A percentile compares a stretch with the other conserved stretches of the same genome.
phyloP scores from a whole-genome alignment of 805 yeast species.

The Ogataea trehalophila region DNA sequence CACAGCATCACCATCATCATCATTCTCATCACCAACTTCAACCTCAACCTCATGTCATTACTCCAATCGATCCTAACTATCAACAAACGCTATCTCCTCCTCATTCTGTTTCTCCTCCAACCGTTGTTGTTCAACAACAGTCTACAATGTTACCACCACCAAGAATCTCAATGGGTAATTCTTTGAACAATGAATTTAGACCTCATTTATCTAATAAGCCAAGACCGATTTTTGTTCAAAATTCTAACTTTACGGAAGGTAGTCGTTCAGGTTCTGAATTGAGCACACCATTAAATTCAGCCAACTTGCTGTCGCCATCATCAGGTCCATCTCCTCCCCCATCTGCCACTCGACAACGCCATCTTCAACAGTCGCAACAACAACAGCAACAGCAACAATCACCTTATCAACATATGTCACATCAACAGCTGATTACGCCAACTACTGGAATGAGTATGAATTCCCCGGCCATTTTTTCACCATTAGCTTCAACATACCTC shows the following conservation, averaged over 20 bases:
- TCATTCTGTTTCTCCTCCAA: slow-evolving; percentile 8
- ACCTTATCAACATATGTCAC: slow-evolving; percentile 3
- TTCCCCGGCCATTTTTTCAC: slow-evolving; percentile 10
- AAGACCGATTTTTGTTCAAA: slow-evolving; percentile 25
- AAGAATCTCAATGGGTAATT: slow-evolving; percentile 15
- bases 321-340: slow-evolving; percentile 4
- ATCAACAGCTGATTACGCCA: slow-evolving; percentile 16
- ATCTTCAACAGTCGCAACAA: slow-evolving; percentile 1
- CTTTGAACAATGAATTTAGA: slow-evolving; percentile 22
- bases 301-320: slow-evolving; percentile 1
- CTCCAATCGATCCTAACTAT: slow-evolving; percentile 2
- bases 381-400: no score
- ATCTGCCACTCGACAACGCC: background rate
- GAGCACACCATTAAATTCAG: slow-evolving; percentile 9
- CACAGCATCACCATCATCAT: slow-evolving; percentile 1
- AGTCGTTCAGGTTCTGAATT: slow-evolving; percentile 1
- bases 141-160: slow-evolving; percentile 30
- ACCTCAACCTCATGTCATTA: slow-evolving; percentile 4
- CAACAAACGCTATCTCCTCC: slow-evolving; percentile 12
- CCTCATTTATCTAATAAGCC: slow-evolving; percentile 28
- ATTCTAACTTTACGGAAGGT: slow-evolving; percentile 12
- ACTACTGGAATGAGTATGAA: slow-evolving; percentile 10
- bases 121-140: slow-evolving; percentile 17
- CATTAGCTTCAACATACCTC: slow-evolving; percentile 1
- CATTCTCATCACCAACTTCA: slow-evolving; percentile 1